Conservation (phyloP, 306 rosid species). For the Arachis hypogaea region DNA sequence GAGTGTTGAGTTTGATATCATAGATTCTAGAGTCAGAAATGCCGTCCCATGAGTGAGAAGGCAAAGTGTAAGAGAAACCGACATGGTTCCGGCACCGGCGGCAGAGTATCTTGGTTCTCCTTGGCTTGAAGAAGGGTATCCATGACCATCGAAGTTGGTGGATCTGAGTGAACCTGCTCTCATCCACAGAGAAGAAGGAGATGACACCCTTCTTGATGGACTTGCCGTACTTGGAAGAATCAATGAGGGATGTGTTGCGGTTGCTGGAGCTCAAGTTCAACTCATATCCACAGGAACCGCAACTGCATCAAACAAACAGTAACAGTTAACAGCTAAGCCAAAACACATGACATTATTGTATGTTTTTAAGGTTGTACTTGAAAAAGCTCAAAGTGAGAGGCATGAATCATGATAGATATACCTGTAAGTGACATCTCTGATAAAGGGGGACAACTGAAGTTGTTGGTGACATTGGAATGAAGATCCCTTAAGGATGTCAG, state of each 20-base stretch:
- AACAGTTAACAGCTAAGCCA: neutral
- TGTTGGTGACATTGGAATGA: conserved; percentile 25
- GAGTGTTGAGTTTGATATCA: conserved; percentile 38
- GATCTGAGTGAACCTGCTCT: conserved; percentile 43
- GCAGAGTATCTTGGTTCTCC: conserved; percentile 44
- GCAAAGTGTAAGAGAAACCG: conserved; percentile 36
- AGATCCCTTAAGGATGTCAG: conserved; percentile 27
- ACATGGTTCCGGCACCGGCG: conserved; percentile 34
- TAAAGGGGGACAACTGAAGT: conserved; percentile 40
- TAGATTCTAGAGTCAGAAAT: conserved; percentile 46
- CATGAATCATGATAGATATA: neutral
- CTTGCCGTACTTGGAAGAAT: conserved; percentile 39
- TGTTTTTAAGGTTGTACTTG: conserved; percentile 17
- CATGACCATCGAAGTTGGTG: conserved; percentile 32
- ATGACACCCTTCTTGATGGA: conserved; percentile 41
- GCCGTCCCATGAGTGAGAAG: conserved; percentile 46
- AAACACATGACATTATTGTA: neutral
- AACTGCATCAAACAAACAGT: conserved; percentile 28
- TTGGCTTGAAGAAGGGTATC: conserved; percentile 35
- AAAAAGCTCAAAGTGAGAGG: conserved; percentile 9
- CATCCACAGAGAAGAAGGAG: conserved; percentile 45
- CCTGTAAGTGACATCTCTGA: conserved; percentile 48
- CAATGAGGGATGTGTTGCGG: conserved; percentile 33
- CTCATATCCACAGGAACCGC: conserved; percentile 48
- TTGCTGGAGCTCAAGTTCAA: conserved; percentile 45